Conservation (phyloP, 176 grass and related monocot genomes). For the Rhynchospora breviuscula region DNA sequence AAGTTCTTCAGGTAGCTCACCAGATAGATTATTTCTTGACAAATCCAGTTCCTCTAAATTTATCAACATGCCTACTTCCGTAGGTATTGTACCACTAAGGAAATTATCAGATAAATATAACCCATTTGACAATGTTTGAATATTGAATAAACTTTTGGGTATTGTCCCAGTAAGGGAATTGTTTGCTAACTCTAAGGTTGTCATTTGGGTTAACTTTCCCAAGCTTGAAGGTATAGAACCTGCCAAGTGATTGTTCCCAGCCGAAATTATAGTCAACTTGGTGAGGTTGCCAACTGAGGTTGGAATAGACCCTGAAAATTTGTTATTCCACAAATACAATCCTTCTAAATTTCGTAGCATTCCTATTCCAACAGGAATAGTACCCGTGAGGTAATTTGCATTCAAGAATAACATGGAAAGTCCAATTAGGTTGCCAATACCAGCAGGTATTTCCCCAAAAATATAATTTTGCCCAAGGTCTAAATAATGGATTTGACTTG, state of each 20-base stretch:
- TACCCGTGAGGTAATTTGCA: conserved; percentile 13
- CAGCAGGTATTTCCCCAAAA: conserved; percentile 15
- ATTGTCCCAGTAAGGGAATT: conserved; percentile 21
- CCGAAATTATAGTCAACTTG: neutral
- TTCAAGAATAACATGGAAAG: neutral
- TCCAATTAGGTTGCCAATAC: conserved; percentile 9
- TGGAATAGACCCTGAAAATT: conserved; percentile 24
- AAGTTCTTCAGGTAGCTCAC: neutral
- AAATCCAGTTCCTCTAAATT: neutral
- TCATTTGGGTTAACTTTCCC: conserved; percentile 1
- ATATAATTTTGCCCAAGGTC: neutral
- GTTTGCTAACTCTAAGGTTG: conserved; percentile 2
- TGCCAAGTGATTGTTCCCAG: conserved; percentile 11
- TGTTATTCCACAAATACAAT: neutral
- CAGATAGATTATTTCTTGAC: neutral
- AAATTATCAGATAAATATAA: conserved; percentile 34
- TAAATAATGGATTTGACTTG: neutral
- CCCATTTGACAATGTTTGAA: neutral
- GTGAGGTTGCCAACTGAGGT: conserved; percentile 34
- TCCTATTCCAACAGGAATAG: conserved; percentile 25
- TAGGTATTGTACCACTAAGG: neutral
- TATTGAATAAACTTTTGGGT: conserved; percentile 27
- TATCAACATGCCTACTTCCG: neutral
- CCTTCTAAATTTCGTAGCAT: neutral
- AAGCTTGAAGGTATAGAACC: conserved; percentile 28